Conservation (phyloP, 75 land plant species). For the Larix kaempferi region DNA sequence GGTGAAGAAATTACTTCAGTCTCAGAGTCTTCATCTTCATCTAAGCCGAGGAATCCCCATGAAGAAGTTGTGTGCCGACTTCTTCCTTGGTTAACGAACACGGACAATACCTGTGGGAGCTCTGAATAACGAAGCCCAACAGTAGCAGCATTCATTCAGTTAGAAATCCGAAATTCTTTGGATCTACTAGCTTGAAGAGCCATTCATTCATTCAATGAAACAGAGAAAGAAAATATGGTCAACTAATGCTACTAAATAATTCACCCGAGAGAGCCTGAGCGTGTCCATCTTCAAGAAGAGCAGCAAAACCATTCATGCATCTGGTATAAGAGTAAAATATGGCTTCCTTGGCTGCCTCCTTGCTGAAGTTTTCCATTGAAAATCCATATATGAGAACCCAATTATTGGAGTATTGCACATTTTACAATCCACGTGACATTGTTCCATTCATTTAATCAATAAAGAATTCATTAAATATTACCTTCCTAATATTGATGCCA, state of each 20-base stretch:
- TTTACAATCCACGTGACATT: no score
- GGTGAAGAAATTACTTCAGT: background rate
- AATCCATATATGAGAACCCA: background rate
- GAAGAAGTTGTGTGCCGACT: slow-evolving; percentile 8
- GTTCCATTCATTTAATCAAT: no score
- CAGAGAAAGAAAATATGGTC: background rate
- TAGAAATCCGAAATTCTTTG: background rate
- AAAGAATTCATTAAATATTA: background rate
- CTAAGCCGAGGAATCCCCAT: slow-evolving; percentile 10
- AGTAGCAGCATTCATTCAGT: background rate
- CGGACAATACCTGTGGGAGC: slow-evolving; percentile 5
- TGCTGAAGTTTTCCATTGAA: slow-evolving; percentile 12
- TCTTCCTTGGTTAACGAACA: background rate
- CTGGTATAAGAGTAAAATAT: slow-evolving; percentile 49
- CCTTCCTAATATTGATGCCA: slow-evolving; percentile 18
- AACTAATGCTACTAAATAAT: background rate
- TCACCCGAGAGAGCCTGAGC: slow-evolving; percentile 20
- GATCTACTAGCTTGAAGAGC: background rate
- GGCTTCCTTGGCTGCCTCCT: slow-evolving; percentile 24
- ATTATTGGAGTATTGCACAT: no score
- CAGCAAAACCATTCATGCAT: slow-evolving; percentile 63
- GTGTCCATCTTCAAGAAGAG: slow-evolving; percentile 32
- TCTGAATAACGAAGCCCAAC: background rate
- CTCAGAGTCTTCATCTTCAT: background rate
- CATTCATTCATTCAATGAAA: slow-evolving; percentile 1